Evolutionary conservation across 371 early-diverging fungal genomes (phyloP).

Genomic region (Rhizopus arrhizus): DNA sequence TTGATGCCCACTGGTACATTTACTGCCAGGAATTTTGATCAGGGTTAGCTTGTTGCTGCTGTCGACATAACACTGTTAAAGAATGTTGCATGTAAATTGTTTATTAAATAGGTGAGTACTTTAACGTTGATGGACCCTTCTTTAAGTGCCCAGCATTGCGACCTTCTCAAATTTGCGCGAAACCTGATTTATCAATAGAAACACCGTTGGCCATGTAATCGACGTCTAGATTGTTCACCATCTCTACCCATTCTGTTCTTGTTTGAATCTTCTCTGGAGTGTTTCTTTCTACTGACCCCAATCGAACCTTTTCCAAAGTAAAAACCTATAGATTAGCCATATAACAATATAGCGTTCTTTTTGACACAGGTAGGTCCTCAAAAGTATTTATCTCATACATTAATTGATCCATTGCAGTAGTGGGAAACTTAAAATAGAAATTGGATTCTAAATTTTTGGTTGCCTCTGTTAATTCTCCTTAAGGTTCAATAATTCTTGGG

Average conservation of each 20-base stretch:
- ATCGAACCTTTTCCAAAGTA: conserved; percentile 3
- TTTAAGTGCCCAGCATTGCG: conserved; percentile 8
- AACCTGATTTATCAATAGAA: conserved; percentile 2
- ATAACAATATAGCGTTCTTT: conserved; percentile 11
- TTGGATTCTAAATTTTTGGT: conserved; percentile 4
- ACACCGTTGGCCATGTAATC: conserved; percentile 19
- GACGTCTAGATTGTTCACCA: conserved; percentile 4
- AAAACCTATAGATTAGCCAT: conserved; percentile 16
- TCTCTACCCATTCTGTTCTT: conserved; percentile 18
- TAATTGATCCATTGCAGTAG: conserved; percentile 16
- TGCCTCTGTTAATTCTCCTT: conserved; percentile 20
- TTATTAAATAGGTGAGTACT: conserved; percentile 1
- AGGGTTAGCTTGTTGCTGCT: conserved; percentile 6
- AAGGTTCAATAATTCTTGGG: conserved; percentile 19
- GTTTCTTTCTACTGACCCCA: conserved; percentile 15
- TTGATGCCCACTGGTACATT: conserved; percentile 3
- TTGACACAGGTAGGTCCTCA: conserved; percentile 7
- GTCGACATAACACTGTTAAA: conserved; percentile 8
- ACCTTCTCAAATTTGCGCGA: conserved; percentile 16
- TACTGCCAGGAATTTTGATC: conserved; percentile 7
- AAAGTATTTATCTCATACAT: conserved; percentile 15
- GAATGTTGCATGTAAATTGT: too few species aligned
- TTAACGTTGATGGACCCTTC: conserved; percentile 12
- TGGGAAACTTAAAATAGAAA: conserved; percentile 10
- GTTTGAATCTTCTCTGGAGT: conserved; percentile 7